Evolutionary conservation across 306 rosid genomes (phyloP).

Genomic region (Medicago truncatula): DNA sequence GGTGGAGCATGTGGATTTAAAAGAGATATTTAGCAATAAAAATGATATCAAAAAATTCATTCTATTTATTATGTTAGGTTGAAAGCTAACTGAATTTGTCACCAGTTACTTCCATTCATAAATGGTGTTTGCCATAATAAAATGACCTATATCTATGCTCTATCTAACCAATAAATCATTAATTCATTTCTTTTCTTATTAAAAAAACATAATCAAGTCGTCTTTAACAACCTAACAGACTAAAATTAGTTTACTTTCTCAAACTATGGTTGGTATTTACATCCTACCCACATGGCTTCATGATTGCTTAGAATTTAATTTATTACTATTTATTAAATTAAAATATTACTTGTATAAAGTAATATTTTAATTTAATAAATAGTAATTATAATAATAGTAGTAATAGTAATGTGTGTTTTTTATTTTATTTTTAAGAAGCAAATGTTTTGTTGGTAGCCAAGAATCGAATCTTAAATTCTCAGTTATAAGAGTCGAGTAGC

Average conservation of each 20-base stretch:
- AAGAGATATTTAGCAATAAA: conserved; percentile 38
- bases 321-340: no score
- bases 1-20: conserved; percentile 43
- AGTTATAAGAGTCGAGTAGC: no score
- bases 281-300: conserved; percentile 24
- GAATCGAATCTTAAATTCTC: no score
- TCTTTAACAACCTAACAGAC: background rate
- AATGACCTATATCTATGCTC: conserved; percentile 42
- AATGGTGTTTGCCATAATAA: conserved; percentile 56
- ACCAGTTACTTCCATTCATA: conserved; percentile 58
- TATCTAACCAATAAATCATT: conserved; percentile 29
- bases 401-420: no score
- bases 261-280: background rate
- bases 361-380: no score
- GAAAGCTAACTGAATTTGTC: conserved; percentile 62
- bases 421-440: no score
- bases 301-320: conserved; percentile 4
- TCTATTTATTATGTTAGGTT: conserved; percentile 70
- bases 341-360: no score
- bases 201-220: background rate
- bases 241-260: conserved; percentile 25
- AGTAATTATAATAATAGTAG: no score
- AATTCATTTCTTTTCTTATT: conserved; percentile 17
- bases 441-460: no score
- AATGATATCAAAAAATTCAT: conserved; percentile 44